Conservation (phyloP, 345 rosid genomes). For the Camelina laxa region DNA sequence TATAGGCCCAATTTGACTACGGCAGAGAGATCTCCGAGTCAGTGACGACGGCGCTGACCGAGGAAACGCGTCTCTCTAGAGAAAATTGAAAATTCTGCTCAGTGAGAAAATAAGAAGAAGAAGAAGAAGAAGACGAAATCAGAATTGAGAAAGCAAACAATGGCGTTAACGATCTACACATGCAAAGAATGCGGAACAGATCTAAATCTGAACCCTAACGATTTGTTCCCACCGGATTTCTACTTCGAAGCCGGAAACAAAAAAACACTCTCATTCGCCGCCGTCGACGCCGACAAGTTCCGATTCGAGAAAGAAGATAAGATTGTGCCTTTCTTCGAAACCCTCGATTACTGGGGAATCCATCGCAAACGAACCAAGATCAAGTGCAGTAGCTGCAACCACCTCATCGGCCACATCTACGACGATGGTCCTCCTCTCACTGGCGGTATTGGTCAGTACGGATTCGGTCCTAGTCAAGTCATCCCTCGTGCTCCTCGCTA, state of each 20-base stretch:
- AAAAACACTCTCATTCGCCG: slow-evolving; percentile 72
- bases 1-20: not conserved
- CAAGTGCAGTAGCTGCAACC: slow-evolving; percentile 64
- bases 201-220: slow-evolving; percentile 61
- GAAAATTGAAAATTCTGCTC: slow-evolving; percentile 27
- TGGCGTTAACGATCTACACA: slow-evolving; percentile 62
- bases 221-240: slow-evolving; percentile 71
- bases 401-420: slow-evolving; percentile 66
- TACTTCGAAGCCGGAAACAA: slow-evolving; percentile 97
- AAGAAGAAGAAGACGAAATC: slow-evolving; percentile 2
- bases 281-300: slow-evolving; percentile 70
- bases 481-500: slow-evolving; percentile 78
- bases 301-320: slow-evolving; percentile 81
- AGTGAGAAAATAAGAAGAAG: slow-evolving; percentile 15
- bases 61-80: slow-evolving; percentile 36
- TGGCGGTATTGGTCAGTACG: slow-evolving; percentile 66
- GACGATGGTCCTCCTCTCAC: slow-evolving; percentile 88
- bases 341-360: slow-evolving; percentile 86
- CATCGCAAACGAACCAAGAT: slow-evolving; percentile 77
- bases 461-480: slow-evolving; percentile 86
- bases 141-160: slow-evolving; percentile 6
- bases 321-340: slow-evolving; percentile 82
- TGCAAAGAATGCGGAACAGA: slow-evolving; percentile 77
- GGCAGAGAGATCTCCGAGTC: slow-evolving; percentile 25
- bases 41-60: slow-evolving; percentile 41